Conservation (phyloP, 1,284 basidiomycete genomes). For the Moesziomyces antarcticus region DNA sequence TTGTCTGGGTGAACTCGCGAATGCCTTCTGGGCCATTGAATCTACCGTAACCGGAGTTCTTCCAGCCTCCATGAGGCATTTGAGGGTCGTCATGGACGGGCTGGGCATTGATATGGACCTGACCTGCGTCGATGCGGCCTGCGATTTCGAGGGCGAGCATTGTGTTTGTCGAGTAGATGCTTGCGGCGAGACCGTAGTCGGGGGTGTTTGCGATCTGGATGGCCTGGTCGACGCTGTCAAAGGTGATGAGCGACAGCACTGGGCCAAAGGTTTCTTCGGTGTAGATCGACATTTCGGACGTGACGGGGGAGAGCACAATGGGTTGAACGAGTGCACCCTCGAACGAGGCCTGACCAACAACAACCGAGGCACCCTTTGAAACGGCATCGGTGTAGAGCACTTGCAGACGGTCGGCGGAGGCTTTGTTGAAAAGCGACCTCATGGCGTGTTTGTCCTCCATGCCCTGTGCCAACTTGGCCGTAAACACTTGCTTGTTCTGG, state of each 20-base stretch:
- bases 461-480: conserved; percentile 24
- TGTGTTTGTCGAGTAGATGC: conserved; percentile 73
- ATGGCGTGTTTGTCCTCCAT: conserved; percentile 39
- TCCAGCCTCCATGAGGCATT: conserved; percentile 77
- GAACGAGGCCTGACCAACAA: conserved; percentile 70
- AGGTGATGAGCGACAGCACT: conserved; percentile 80
- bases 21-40: conserved; percentile 84
- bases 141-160: conserved; percentile 72
- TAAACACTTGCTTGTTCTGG: conserved; percentile 68
- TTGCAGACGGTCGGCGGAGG: conserved; percentile 72
- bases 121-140: conserved; percentile 69
- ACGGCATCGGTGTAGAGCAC: conserved; percentile 72
- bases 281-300: conserved; percentile 70
- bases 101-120: conserved; percentile 62
- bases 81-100: conserved; percentile 43
- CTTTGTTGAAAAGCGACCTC: conserved; percentile 72
- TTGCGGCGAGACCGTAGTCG: conserved; percentile 73
- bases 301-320: conserved; percentile 72
- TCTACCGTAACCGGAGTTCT: conserved; percentile 68
- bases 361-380: conserved; percentile 72
- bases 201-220: conserved; percentile 72
- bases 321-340: conserved; percentile 72
- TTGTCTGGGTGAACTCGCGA: conserved; percentile 83
- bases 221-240: conserved; percentile 79
- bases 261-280: conserved; percentile 81